A percentile compares a stretch with the other conserved stretches of the same genome.
Conservation (phyloP, 441 rosid species). For the Gossypium gossypioides region DNA sequence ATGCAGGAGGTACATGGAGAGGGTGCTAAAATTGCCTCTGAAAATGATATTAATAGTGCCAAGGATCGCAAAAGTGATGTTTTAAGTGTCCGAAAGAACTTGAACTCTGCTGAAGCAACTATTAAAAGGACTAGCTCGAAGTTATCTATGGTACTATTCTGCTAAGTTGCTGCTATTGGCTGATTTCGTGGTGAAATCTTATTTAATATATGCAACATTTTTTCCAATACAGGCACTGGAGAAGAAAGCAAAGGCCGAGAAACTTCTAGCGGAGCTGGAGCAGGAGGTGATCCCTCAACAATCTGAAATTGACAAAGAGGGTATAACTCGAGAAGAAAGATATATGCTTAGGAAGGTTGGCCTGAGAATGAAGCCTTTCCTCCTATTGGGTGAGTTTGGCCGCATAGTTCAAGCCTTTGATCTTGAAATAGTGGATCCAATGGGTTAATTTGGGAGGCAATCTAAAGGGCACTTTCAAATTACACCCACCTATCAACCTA, state of each 20-base stretch:
- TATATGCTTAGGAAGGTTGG: conserved; percentile 89
- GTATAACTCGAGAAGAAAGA: conserved; percentile 81
- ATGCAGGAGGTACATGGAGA: conserved; percentile 20
- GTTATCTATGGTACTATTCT: conserved; percentile 61
- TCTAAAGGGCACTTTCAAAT: conserved; percentile 12
- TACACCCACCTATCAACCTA: too few relatives aligned
- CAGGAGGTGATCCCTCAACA: conserved; percentile 34
- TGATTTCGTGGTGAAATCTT: background rate
- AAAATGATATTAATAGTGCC: conserved; percentile 18
- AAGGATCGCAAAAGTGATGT: conserved; percentile 19
- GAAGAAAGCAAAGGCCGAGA: conserved; percentile 78
- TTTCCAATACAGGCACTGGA: conserved; percentile 51
- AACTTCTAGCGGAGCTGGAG: conserved; percentile 58
- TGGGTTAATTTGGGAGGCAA: conserved; percentile 1
- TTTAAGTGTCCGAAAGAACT: conserved; percentile 27
- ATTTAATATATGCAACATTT: conserved; percentile 16
- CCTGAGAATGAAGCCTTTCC: conserved; percentile 87
- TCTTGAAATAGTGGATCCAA: conserved; percentile 5
- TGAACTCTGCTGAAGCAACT: conserved; percentile 40
- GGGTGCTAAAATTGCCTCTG: conserved; percentile 16
- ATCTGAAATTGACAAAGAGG: conserved; percentile 64
- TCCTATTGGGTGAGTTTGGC: conserved; percentile 64
- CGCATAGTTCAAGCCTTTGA: conserved; percentile 12
- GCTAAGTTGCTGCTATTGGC: conserved; percentile 14
- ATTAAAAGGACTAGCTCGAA: conserved; percentile 48